Evolutionary conservation across 495 filamentous ascomycete species (phyloP).

Genomic region (Articulospora tetracladia): DNA sequence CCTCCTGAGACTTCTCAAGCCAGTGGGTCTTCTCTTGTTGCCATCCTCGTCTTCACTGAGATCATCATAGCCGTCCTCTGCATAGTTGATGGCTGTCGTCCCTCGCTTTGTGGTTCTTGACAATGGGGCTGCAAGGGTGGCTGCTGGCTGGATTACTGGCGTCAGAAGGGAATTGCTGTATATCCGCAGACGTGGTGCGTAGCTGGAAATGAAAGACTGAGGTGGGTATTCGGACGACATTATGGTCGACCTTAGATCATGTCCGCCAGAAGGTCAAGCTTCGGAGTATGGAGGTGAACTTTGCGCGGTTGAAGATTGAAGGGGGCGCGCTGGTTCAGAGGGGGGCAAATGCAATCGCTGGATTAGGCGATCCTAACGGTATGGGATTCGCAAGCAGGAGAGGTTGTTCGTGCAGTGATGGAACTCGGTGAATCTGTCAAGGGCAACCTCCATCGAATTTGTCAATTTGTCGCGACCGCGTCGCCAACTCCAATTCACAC

Average conservation of each 20-base stretch:
- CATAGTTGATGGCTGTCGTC: conserved; percentile 94
- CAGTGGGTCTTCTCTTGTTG: conserved; percentile 73
- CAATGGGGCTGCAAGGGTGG: conserved; percentile 57
- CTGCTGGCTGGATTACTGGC: conserved; percentile 69
- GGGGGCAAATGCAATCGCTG: not conserved
- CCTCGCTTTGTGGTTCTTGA: conserved; percentile 93
- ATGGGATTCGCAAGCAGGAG: not conserved
- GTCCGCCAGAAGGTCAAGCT: conserved; percentile 1
- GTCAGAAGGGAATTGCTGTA: conserved; percentile 92
- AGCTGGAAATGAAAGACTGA: conserved; percentile 86
- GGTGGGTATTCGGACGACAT: conserved; percentile 46
- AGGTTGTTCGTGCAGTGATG: not conserved
- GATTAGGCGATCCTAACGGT: conserved; percentile 8
- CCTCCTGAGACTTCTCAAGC: conserved; percentile 73
- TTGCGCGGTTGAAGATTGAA: not conserved
- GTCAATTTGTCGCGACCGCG: not conserved
- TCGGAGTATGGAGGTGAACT: not conserved
- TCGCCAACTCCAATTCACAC: not conserved
- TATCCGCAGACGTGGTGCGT: conserved; percentile 84
- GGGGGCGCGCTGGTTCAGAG: not conserved
- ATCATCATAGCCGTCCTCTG: conserved; percentile 92
- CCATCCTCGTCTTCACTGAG: conserved; percentile 91
- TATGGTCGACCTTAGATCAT: conserved; percentile 19
- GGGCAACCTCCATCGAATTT: not conserved
- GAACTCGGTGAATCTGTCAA: not conserved